Conservation (phyloP, 2,329 filamentous ascomycete species). For the Cercospora zeae-maydis region DNA sequence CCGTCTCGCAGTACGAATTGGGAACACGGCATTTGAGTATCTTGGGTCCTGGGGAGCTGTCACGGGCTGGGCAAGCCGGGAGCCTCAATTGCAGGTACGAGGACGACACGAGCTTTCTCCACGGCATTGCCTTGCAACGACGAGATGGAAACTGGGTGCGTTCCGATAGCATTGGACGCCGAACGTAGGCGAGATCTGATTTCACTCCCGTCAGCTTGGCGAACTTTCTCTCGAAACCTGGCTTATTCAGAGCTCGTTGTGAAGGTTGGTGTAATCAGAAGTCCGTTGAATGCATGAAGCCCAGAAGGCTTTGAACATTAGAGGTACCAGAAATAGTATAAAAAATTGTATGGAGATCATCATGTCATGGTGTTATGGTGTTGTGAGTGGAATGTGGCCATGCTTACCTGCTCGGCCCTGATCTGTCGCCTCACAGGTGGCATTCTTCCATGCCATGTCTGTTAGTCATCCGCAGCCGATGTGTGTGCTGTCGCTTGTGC, state of each 20-base stretch:
- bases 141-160: conserved; percentile 4
- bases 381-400: not conserved
- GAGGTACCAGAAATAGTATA: conserved; percentile 89
- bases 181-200: not conserved
- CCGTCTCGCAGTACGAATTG: no score
- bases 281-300: conserved; percentile 78
- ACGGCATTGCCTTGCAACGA: conserved; percentile 8
- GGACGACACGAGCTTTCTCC: conserved; percentile 2
- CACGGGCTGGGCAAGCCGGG: no score
- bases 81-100: not conserved
- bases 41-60: no score
- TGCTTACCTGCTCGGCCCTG: not conserved
- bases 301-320: conserved; percentile 70
- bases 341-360: conserved; percentile 39
- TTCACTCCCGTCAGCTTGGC: not conserved
- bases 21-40: no score
- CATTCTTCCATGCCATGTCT: not conserved
- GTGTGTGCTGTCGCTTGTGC: not conserved
- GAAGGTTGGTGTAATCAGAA: conserved; percentile 58
- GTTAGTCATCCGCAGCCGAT: not conserved
- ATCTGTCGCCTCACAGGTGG: not conserved
- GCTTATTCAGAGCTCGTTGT: not conserved
- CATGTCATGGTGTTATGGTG: conserved; percentile 5
- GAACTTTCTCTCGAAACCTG: not conserved
- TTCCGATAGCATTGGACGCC: not conserved